phyloP scores from a whole-genome alignment of 345 rosid genomes.

The Salix dunnii region DNA sequence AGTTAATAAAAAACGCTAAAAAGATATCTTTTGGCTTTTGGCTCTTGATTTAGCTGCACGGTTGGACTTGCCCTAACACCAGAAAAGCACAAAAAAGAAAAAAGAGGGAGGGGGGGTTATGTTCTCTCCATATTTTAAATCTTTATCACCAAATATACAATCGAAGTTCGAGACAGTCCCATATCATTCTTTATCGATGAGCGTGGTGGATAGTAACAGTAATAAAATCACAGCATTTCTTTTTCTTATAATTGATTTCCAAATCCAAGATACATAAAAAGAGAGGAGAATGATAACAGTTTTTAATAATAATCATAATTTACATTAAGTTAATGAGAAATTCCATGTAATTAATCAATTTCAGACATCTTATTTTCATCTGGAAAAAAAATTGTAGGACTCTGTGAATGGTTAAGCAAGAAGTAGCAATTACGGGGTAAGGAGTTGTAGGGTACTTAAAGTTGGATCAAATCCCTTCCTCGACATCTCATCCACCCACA shows the following conservation, averaged over 20 bases:
- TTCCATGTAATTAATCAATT: slow-evolving; percentile 3
- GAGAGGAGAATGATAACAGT: too few relatives aligned
- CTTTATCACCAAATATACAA: neutral
- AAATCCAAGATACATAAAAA: neutral
- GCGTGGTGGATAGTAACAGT: neutral
- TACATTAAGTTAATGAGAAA: neutral
- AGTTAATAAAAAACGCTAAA: too few relatives aligned
- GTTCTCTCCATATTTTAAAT: neutral
- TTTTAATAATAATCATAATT: neutral
- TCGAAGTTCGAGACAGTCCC: neutral
- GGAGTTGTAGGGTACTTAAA: neutral
- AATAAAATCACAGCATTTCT: neutral
- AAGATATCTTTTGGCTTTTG: too few relatives aligned
- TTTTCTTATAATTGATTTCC: slow-evolving; percentile 3
- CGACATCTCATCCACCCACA: slow-evolving; percentile 36
- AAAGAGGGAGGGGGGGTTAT: neutral
- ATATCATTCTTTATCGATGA: neutral
- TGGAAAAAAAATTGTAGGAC: neutral
- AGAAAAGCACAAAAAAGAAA: too few relatives aligned
- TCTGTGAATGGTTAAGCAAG: neutral
- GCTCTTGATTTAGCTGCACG: too few relatives aligned
- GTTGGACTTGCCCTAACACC: too few relatives aligned
- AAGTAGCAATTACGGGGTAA: neutral
- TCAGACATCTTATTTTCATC: neutral
- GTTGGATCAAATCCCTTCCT: slow-evolving; percentile 26